phyloP scores from a whole-genome alignment of 2,329 filamentous ascomycete genomes.

The Westerdykella aurantiaca region DNA sequence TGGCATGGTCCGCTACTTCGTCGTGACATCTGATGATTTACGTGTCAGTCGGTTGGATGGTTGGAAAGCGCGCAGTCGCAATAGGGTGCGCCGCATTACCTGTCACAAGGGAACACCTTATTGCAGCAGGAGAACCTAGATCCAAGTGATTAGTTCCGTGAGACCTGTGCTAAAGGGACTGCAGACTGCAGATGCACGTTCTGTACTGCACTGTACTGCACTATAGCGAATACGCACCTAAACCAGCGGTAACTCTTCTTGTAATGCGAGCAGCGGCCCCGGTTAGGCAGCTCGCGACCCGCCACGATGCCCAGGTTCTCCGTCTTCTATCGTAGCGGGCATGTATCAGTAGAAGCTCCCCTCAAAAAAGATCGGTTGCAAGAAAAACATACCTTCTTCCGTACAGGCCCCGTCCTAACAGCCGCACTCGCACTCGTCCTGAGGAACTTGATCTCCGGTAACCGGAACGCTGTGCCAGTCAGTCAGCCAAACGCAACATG shows the following conservation, averaged over 20 bases:
- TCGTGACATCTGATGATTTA: slow-evolving; percentile 62
- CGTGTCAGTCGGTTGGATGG: neutral
- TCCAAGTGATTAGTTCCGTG: too few species aligned
- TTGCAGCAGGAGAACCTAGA: slow-evolving; percentile 51
- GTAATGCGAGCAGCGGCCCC: slow-evolving; percentile 52
- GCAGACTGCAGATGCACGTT: neutral
- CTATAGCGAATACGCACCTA: slow-evolving; percentile 31
- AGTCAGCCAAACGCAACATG: slow-evolving; percentile 1
- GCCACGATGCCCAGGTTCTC: slow-evolving; percentile 52
- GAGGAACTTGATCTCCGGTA: slow-evolving; percentile 73
- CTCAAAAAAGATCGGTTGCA: neutral
- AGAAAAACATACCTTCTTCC: slow-evolving; percentile 7
- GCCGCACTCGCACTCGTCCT: slow-evolving; percentile 51
- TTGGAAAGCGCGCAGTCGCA: too few species aligned
- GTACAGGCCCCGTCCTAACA: neutral
- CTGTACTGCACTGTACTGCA: neutral
- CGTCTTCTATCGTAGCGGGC: slow-evolving; percentile 2
- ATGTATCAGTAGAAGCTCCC: neutral
- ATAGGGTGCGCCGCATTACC: slow-evolving; percentile 25
- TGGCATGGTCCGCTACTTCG: slow-evolving; percentile 60
- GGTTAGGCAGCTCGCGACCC: slow-evolving; percentile 49
- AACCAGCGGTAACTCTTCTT: slow-evolving; percentile 54
- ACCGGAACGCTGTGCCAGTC: slow-evolving; percentile 53
- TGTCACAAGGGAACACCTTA: slow-evolving; percentile 54
- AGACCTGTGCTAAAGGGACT: slow-evolving; percentile 3